phyloP scores from a whole-genome alignment of 2,329 filamentous ascomycete species.

The Alternaria alternata region DNA sequence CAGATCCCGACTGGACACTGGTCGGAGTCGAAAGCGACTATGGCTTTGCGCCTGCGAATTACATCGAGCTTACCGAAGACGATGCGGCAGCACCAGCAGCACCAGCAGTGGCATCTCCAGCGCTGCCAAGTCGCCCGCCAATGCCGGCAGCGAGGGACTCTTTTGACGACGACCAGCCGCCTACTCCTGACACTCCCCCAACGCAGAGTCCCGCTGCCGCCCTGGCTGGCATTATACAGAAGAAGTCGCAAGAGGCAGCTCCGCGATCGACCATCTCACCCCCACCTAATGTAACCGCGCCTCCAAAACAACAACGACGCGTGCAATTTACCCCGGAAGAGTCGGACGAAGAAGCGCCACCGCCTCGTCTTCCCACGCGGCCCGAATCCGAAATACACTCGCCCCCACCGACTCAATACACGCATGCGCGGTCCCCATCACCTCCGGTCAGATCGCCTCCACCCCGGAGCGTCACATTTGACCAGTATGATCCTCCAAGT shows the following conservation, averaged over 20 bases:
- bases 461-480: conserved; percentile 49
- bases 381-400: conserved; percentile 65
- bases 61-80: conserved; percentile 76
- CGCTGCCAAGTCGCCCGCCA: conserved; percentile 52
- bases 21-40: conserved; percentile 85
- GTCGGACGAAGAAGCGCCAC: conserved; percentile 70
- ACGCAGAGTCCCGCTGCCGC: conserved; percentile 66
- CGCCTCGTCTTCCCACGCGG: conserved; percentile 67
- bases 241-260: conserved; percentile 53
- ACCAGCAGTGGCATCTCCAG: conserved; percentile 54
- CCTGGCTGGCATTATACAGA: conserved; percentile 62
- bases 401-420: conserved; percentile 56
- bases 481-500: conserved; percentile 51
- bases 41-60: conserved; percentile 95
- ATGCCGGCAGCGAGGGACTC: conserved; percentile 53
- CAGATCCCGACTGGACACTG: conserved; percentile 96
- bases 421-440: conserved; percentile 52
- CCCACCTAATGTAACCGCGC: conserved; percentile 60
- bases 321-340: conserved; percentile 70
- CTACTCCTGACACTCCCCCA: conserved; percentile 55
- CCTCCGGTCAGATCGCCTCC: conserved; percentile 48
- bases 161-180: conserved; percentile 54
- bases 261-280: conserved; percentile 53
- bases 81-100: conserved; percentile 47
- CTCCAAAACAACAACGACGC: conserved; percentile 59